Evolutionary conservation across 345 rosid species (phyloP).

Genomic region (Nephelium lappaceum): DNA sequence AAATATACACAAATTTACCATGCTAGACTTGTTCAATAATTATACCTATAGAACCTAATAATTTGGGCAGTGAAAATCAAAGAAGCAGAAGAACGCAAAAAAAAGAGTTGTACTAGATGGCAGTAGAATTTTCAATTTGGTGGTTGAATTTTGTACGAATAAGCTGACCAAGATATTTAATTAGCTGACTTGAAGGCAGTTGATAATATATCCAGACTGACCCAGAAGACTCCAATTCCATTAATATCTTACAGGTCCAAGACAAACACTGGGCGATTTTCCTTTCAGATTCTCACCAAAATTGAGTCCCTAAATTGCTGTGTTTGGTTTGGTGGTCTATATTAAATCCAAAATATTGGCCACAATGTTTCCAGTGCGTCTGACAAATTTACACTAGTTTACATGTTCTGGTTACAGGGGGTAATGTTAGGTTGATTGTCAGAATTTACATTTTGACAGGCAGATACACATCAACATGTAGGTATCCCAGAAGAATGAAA

Average conservation of each 20-base stretch:
- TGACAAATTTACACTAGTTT: background rate
- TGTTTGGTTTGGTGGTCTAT: background rate
- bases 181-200: background rate
- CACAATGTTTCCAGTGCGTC: background rate
- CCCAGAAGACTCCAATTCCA: background rate
- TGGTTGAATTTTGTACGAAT: background rate
- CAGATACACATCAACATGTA: background rate
- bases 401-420: background rate
- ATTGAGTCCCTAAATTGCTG: background rate
- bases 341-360: background rate
- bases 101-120: background rate
- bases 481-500: background rate
- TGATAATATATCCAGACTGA: background rate
- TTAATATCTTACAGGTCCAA: background rate
- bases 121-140: slow-evolving; percentile 3
- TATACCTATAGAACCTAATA: no score
- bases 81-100: no score
- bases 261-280: background rate
- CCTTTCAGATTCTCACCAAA: background rate
- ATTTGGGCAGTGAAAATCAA: no score
- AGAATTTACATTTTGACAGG: background rate
- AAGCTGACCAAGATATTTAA: background rate
- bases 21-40: background rate
- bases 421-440: background rate
- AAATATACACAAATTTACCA: no score